Conservation (phyloP, 192 early-diverging fungal genomes). For the Coemansia sp. region DNA sequence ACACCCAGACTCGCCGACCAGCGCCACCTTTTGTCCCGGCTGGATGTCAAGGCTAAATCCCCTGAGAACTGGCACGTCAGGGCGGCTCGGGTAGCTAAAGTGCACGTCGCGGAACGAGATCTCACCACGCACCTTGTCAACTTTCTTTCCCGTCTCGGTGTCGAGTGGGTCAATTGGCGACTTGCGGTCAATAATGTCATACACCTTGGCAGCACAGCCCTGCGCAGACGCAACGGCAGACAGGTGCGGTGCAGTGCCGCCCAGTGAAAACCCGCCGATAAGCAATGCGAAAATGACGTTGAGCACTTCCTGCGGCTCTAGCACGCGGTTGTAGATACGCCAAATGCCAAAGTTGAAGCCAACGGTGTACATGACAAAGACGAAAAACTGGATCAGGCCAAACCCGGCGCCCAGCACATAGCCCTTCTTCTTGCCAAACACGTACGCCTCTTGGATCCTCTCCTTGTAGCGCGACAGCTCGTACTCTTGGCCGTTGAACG, state of each 20-base stretch:
- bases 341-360: conserved; percentile 76
- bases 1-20: conserved; percentile 84
- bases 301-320: conserved; percentile 57
- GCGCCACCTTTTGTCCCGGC: conserved; percentile 77
- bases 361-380: conserved; percentile 72
- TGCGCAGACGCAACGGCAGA: conserved; percentile 65
- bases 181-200: conserved; percentile 74
- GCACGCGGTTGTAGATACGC: conserved; percentile 51
- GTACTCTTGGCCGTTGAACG: conserved; percentile 78
- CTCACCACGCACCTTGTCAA: conserved; percentile 53
- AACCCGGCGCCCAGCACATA: conserved; percentile 60
- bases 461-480: conserved; percentile 61
- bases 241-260: conserved; percentile 66
- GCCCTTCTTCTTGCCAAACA: conserved; percentile 62
- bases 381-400: conserved; percentile 66
- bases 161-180: conserved; percentile 67
- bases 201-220: conserved; percentile 79
- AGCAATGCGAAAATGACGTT: conserved; percentile 86
- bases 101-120: conserved; percentile 75
- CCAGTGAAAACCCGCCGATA: conserved; percentile 73
- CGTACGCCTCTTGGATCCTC: conserved; percentile 64
- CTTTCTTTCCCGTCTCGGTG: conserved; percentile 28
- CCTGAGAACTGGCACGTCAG: conserved; percentile 76
- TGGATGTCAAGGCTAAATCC: conserved; percentile 70
- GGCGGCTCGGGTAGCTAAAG: conserved; percentile 81